Conservation (phyloP, 305 asterid genomes). For the Solanum chacoense region DNA sequence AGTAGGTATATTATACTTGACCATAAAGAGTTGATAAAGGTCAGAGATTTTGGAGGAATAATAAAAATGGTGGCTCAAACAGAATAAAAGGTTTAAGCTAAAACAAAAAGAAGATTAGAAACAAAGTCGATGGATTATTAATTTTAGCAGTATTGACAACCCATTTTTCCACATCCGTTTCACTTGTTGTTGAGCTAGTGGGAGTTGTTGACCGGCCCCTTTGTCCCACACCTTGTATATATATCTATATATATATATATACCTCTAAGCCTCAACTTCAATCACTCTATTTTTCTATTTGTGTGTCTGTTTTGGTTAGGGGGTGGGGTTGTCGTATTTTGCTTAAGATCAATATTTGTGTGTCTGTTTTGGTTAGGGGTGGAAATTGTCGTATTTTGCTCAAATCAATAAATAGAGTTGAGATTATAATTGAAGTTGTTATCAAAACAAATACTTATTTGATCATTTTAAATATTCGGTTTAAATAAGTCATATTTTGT, state of each 20-base stretch:
- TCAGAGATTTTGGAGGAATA: not conserved
- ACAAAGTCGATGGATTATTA: slow-evolving; percentile 7
- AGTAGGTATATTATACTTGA: slow-evolving; percentile 14
- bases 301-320: not conserved
- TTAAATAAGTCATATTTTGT: too few species aligned
- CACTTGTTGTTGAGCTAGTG: slow-evolving; percentile 39
- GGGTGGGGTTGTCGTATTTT: not conserved
- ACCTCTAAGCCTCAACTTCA: not conserved
- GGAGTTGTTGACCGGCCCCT: slow-evolving; percentile 61
- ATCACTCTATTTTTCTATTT: not conserved
- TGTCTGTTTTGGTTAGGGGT: not conserved
- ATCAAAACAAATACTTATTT: not conserved
- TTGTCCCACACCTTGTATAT: slow-evolving; percentile 3
- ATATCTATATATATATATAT: not conserved
- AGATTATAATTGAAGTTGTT: not conserved
- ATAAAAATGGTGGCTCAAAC: slow-evolving; percentile 14
- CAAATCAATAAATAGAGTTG: not conserved
- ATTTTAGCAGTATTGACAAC: slow-evolving; percentile 20
- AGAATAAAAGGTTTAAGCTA: not conserved
- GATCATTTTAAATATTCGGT: too few species aligned
- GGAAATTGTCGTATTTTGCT: not conserved
- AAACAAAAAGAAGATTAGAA: not conserved
- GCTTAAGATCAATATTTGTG: not conserved
- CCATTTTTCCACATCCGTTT: slow-evolving; percentile 23
- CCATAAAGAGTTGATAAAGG: not conserved